Conservation (phyloP, 495 filamentous ascomycete genomes). For the Aspergillus incahuasiensis region DNA sequence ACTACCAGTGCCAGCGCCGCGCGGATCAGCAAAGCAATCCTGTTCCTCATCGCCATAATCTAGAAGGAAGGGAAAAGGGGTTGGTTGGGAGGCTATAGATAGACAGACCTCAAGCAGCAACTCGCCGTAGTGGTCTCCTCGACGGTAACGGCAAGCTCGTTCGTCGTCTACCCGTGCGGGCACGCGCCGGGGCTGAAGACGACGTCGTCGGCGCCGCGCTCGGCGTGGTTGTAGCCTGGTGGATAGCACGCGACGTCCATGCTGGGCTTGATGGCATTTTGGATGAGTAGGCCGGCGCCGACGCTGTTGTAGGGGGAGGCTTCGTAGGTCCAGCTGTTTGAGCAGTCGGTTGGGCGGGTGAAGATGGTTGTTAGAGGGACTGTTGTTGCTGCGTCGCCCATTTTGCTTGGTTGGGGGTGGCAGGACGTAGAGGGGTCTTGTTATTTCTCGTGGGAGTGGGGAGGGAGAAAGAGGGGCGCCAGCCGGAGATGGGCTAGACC, state of each 20-base stretch:
- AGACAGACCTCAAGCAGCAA: background rate
- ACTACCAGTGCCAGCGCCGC: background rate
- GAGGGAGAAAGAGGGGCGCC: too few relatives aligned
- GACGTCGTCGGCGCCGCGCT: background rate
- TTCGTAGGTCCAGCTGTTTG: background rate
- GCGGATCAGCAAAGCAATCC: background rate
- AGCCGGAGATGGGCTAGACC: too few relatives aligned
- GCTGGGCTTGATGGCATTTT: background rate
- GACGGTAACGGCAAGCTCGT: background rate
- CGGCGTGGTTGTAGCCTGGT: background rate
- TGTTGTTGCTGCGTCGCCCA: background rate
- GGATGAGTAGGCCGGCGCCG: background rate
- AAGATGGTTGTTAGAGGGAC: slow-evolving; percentile 1
- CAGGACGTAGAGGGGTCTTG: too few relatives aligned
- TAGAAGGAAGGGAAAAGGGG: background rate
- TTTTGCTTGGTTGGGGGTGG: background rate
- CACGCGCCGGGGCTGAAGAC: background rate
- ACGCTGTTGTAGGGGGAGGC: background rate
- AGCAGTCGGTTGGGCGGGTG: background rate
- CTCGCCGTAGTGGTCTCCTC: background rate
- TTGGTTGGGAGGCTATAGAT: too few relatives aligned
- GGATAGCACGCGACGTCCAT: background rate
- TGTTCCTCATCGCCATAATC: too few relatives aligned
- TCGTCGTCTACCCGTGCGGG: background rate
- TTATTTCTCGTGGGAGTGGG: too few relatives aligned